These are phyloP conservation scores for Skeletonema menzelii DNA, from an alignment of 108 stramenopile genomes.

Conservation along the genomic window DNA sequence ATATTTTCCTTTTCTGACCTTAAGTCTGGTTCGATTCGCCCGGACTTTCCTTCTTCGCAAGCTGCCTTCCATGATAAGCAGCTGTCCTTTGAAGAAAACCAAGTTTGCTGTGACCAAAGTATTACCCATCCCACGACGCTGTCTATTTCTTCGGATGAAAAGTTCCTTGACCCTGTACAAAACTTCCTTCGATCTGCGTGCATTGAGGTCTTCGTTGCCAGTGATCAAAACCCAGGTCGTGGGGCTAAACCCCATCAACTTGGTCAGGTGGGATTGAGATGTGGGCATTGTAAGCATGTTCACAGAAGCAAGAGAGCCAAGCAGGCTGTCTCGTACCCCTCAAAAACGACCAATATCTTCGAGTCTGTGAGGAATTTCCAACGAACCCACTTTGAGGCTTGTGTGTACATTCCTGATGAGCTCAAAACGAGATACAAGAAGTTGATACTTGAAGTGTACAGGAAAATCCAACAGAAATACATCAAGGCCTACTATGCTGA, in stretches of 20 bases:
- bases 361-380: conserved; percentile 1
- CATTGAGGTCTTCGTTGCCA: conserved; percentile 10
- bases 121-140: neutral
- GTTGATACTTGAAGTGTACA: neutral
- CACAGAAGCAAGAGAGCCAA: neutral
- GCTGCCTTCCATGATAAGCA: neutral
- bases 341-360: neutral
- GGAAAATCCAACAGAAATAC: conserved; percentile 9
- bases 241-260: neutral
- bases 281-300: neutral
- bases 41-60: neutral
- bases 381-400: neutral
- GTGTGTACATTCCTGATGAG: neutral
- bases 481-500: conserved; percentile 18
- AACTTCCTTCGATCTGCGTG: conserved; percentile 13
- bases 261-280: neutral
- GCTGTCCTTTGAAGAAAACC: neutral
- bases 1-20: neutral
- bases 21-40: neutral
- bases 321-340: conserved; percentile 2
- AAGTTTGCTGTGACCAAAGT: neutral
- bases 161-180: conserved; percentile 15
- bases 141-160: neutral
- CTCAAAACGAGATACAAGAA: neutral
- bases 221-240: neutral